These are phyloP conservation scores for Maudiozyma barnettii DNA, from an alignment of 805 yeast species.

Conservation along the genomic window DNA sequence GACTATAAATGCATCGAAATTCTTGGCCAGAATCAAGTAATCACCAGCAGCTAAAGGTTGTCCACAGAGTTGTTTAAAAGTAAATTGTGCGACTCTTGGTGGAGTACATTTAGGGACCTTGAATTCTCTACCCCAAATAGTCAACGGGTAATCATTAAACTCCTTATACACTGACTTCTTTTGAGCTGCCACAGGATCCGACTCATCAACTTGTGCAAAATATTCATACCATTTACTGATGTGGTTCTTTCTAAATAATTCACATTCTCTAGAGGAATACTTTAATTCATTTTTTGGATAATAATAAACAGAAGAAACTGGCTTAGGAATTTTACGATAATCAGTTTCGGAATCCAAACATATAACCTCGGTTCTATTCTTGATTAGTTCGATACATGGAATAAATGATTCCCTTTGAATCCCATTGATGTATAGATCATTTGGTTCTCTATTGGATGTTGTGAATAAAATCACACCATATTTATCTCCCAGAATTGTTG, in stretches of 20 bases:
- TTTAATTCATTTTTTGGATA: constrained; percentile 57
- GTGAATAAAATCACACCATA: constrained; percentile 85
- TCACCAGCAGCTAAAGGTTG: constrained; percentile 88
- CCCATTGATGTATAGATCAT: constrained; percentile 86
- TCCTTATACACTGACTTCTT: constrained; percentile 7
- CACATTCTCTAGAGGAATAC: constrained; percentile 42
- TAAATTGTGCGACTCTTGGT: constrained; percentile 78
- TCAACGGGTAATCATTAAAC: constrained; percentile 27
- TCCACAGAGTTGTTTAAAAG: constrained; percentile 82
- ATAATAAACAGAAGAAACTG: constrained; percentile 69
- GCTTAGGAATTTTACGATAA: constrained; percentile 81
- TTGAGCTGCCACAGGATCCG: constrained; percentile 4
- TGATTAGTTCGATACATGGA: constrained; percentile 80
- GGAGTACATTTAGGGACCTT: constrained; percentile 68
- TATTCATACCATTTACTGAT: constrained; percentile 68
- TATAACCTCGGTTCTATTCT: constrained; percentile 64
- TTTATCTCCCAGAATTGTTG: constrained; percentile 54
- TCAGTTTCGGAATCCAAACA: constrained; percentile 86
- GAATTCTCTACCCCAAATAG: constrained; percentile 85
- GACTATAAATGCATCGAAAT: constrained; percentile 70
- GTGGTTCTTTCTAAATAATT: constrained; percentile 47
- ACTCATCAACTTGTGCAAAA: constrained; percentile 48
- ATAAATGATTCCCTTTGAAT: constrained; percentile 85
- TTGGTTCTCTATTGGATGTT: constrained; percentile 92
- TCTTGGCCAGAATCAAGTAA: constrained; percentile 69